Evolutionary conservation across 805 yeast genomes (phyloP), one percentile per base, ranked within the genome.

Genomic region (Kluyveromyces nonfermentans): DNA sequence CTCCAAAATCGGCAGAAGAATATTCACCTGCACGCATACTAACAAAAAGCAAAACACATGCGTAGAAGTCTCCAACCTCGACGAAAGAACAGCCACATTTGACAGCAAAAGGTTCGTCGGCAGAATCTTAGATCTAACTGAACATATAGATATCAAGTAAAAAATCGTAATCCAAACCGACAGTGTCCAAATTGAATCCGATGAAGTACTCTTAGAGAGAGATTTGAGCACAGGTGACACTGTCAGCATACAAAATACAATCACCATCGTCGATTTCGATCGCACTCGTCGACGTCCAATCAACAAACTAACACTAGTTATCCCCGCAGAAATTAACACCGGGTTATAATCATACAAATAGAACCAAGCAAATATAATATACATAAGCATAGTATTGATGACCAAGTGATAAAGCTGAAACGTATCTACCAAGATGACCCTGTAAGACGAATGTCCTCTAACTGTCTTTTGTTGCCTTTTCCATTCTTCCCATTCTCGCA

Each of bases 171-270:
- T 68, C 80, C 96, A 82, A 38, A 82, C 78, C 7, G 94, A 77
- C 4, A 93, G 63, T 0, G 95, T 88, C 97, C 97, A 90, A 47
- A 93, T 87, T 14, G 96, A 86, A 65, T 93, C 97, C 0, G 93
- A 82, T 0, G 96, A 78, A 0, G 96, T 87, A 0, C 96, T 83
- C 54, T 80, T 78, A 0, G 96, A 87, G 35, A 93, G 70, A 0
- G 96, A 87, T 52, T 85, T 83, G 40, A 93, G 72, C 1, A 93
- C 90, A 0, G 98, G 98, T 0, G 97, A 84, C 35, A 90, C 69
- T 1, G 93, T 80, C 35, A 87, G 67, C 34, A 89, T 67, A 3
- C 85, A 75, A 46, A 89, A 74, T 1, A 81, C 71, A 10, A 89
- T 80, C 21, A 93, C 65, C 2, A 77, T 46, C 2, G 86, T 75